These are phyloP conservation scores for Pseudogymnoascus sp. DNA, from an alignment of 2,329 filamentous ascomycete species.

Conservation along the genomic window DNA sequence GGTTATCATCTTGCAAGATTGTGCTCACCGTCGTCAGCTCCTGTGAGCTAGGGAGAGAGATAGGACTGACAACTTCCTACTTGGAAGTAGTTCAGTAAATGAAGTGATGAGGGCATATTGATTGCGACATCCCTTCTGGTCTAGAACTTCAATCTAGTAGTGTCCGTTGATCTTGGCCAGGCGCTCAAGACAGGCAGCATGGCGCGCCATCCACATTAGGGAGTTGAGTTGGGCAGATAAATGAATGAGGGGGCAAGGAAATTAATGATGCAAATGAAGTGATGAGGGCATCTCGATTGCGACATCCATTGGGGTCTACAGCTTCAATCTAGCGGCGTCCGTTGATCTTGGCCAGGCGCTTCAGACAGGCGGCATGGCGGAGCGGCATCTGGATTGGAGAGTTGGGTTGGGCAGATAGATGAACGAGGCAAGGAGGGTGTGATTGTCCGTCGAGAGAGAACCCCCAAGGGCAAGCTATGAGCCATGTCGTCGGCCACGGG, in stretches of 20 bases:
- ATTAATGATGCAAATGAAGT: neutral
- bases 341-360: neutral
- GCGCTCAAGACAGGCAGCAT: neutral
- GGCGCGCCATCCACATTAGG: neutral
- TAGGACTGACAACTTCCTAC: neutral
- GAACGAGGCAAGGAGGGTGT: neutral
- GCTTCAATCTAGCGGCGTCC: neutral
- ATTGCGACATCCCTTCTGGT: neutral
- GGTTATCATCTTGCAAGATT: neutral
- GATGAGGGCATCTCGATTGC: neutral
- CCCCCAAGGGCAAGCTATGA: neutral
- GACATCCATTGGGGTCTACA: neutral
- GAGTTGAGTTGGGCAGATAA: neutral
- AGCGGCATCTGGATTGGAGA: neutral
- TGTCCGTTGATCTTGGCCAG: neutral
- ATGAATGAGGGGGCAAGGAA: no score
- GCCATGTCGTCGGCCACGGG: neutral
- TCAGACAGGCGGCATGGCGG: neutral
- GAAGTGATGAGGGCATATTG: neutral
- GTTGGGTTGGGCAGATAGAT: neutral
- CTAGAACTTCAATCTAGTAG: neutral
- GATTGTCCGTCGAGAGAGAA: neutral
- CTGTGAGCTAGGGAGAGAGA: neutral
- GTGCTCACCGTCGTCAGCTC: neutral
- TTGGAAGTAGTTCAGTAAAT: neutral